phyloP scores from a whole-genome alignment of 2,329 filamentous ascomycete genomes.

The Fusarium sp. region DNA sequence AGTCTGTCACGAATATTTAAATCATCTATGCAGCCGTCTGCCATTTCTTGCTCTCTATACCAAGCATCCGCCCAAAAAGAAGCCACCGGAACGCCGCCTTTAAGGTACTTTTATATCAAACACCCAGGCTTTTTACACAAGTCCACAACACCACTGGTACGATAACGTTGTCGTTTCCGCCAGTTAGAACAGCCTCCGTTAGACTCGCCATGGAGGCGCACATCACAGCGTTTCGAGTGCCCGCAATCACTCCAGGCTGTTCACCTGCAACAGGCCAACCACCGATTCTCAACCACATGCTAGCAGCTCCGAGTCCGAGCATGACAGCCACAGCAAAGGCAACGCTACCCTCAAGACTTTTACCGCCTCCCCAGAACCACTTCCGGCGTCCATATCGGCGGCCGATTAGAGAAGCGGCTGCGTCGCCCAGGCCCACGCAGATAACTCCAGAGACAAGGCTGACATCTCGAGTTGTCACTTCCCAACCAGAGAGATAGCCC shows the following conservation, averaged over 20 bases:
- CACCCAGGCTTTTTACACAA: slow-evolving; percentile 81
- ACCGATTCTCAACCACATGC: slow-evolving; percentile 80
- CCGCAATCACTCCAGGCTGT: slow-evolving; percentile 53
- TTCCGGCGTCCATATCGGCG: slow-evolving; percentile 87
- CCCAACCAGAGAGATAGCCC: slow-evolving; percentile 77
- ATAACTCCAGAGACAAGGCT: slow-evolving; percentile 94
- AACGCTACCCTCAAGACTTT: slow-evolving; percentile 88
- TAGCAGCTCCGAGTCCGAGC: slow-evolving; percentile 76
- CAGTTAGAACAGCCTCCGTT: slow-evolving; percentile 94
- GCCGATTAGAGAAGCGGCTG: slow-evolving; percentile 90
- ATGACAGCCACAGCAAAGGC: slow-evolving; percentile 88
- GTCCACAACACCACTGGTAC: slow-evolving; percentile 95
- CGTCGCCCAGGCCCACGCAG: slow-evolving; percentile 95
- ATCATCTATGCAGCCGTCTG: slow-evolving; percentile 35
- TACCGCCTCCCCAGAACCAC: slow-evolving; percentile 97
- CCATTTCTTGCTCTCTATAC: slow-evolving; percentile 21
- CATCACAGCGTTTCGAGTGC: slow-evolving; percentile 74
- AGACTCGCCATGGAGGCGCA: slow-evolving; percentile 87
- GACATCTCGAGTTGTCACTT: slow-evolving; percentile 78
- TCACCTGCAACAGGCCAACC: slow-evolving; percentile 72
- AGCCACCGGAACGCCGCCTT: slow-evolving; percentile 31
- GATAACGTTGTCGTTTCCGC: slow-evolving; percentile 98
- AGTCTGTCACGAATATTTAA: slow-evolving; percentile 43
- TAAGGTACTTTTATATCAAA: slow-evolving; percentile 54
- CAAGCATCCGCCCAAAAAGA: not conserved